Base-by-base conservation (phyloP, 768 basidiomycete species). In the Mycena olivaceomarginata region DNA sequence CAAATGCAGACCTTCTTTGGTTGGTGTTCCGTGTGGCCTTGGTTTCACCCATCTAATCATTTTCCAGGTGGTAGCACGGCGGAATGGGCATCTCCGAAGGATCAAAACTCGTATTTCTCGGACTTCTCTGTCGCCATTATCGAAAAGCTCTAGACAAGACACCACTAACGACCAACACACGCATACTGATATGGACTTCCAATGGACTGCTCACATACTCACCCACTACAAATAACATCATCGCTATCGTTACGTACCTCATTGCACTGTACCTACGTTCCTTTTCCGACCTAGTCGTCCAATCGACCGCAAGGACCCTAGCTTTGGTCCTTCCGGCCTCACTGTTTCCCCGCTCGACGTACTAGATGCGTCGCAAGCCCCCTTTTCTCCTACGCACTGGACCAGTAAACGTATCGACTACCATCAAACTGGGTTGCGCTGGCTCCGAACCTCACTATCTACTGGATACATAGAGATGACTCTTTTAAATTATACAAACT, bases 71-170 rank as follows among this genome's bases (percentile, higher is more conserved):
- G 93, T 73, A 87, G 87, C 46, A 83, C 85, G 13, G 53, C 83
- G 0, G 83, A 85, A 31, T 95, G 87, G 86, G 94, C 92, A 20
- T 90, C 92, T 8, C 92, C 94, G 20, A 90, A 90, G 82, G 87
- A 90, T 67, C 94, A 95, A 84, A 85, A 88, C 79, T 84, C 90
- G 22, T 95, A 88, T 84, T 94, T 95, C 86, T 90, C 93, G 78
- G 93, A 93, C 83, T 93, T 94, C 85, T 93, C 93, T 10, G 86
- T 93, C 72, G 92, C 93, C 48, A 90, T 94, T 82, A 90, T 88
- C 67, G 84, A 92, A 81, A 83, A 70, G 73, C 84, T 90, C 75
- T 90, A 85, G n/a, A 39, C 56, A 74, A 53, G 43, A 75, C 16
- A 57, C 57, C 25, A 77, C 62, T 70, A 70, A 77, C 79, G 72